phyloP scores from a whole-genome alignment of 140 eudicot species.

The Flaveria floridana region DNA sequence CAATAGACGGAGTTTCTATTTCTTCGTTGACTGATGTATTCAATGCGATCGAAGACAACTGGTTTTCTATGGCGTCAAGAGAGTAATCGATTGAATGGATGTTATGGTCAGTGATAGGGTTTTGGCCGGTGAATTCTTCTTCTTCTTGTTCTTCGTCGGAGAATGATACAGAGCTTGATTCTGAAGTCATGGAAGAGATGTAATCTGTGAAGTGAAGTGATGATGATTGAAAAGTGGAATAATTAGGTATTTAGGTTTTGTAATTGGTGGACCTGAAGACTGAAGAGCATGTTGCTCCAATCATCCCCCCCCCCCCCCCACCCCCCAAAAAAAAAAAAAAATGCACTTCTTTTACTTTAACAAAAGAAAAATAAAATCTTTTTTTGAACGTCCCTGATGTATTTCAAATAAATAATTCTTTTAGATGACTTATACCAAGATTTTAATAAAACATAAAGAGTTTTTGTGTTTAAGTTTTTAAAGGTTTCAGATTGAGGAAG shows the following conservation, averaged over 20 bases:
- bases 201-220: slow-evolving; percentile 7
- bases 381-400: no score
- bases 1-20: slow-evolving; percentile 5
- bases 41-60: slow-evolving; percentile 54
- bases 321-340: no score
- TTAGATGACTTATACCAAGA: no score
- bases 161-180: slow-evolving; percentile 49
- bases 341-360: neutral
- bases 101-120: slow-evolving; percentile 40
- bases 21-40: slow-evolving; percentile 28
- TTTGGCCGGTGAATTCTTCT: slow-evolving; percentile 35
- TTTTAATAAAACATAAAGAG: no score
- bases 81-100: slow-evolving; percentile 49
- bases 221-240: neutral
- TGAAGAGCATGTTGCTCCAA: neutral
- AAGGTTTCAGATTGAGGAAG: no score
- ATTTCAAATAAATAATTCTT: no score
- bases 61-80: slow-evolving; percentile 59
- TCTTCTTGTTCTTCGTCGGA: slow-evolving; percentile 23
- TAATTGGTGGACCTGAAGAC: neutral
- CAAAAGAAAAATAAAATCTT: no score
- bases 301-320: no score
- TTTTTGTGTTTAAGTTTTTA: no score
- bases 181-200: slow-evolving; percentile 38
- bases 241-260: slow-evolving; percentile 2